Evolutionary conservation across 768 basidiomycete genomes (phyloP).

Genomic region (Mycena kentingensis): DNA sequence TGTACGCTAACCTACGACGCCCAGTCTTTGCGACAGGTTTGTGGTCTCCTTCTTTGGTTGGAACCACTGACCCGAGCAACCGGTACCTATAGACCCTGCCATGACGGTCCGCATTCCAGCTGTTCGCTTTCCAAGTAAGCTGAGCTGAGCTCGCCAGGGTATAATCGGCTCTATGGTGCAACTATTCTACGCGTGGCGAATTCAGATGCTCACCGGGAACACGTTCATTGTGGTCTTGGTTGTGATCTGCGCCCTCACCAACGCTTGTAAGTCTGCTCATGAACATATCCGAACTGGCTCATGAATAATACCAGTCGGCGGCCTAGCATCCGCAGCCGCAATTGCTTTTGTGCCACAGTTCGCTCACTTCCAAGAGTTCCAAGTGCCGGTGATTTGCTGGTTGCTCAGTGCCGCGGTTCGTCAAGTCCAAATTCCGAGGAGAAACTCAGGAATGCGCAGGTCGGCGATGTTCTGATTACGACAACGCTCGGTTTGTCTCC

Average conservation of each 20-base stretch:
- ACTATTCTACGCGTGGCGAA: constrained; percentile 32
- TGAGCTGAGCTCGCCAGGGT: constrained; percentile 14
- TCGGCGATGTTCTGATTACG: constrained; percentile 32
- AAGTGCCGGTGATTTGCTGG: constrained; percentile 21
- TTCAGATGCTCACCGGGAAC: constrained; percentile 21
- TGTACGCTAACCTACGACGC: background rate
- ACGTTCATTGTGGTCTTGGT: constrained; percentile 13
- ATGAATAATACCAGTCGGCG: constrained; percentile 7
- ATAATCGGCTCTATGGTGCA: constrained; percentile 28
- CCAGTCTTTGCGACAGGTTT: constrained; percentile 28
- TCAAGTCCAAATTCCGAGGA: background rate
- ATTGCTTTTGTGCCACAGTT: constrained; percentile 25
- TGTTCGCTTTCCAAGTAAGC: background rate
- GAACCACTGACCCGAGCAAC: background rate
- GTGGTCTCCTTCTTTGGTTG: background rate
- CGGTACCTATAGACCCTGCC: constrained; percentile 21
- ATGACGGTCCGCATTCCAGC: constrained; percentile 21
- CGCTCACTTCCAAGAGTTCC: constrained; percentile 25
- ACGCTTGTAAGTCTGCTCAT: constrained; percentile 16
- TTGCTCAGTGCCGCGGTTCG: constrained; percentile 16
- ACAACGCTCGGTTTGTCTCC: constrained; percentile 14
- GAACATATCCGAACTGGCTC: background rate
- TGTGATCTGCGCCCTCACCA: constrained; percentile 16
- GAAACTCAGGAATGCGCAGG: constrained; percentile 9
- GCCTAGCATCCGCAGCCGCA: constrained; percentile 24